phyloP scores from a whole-genome alignment of 1,284 basidiomycete genomes.

The Leccinum fallax region DNA sequence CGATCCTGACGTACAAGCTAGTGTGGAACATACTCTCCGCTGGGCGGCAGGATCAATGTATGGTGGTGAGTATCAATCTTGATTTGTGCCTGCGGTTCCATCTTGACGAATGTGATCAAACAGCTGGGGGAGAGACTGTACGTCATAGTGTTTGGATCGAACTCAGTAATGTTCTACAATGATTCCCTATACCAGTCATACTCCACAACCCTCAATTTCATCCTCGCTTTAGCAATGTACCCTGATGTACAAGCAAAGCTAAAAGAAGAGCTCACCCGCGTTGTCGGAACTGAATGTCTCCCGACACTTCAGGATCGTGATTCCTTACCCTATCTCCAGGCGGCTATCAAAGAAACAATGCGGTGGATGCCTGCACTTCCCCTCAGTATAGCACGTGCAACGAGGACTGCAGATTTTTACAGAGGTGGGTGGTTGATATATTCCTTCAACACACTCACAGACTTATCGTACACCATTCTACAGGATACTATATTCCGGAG shows the following conservation, averaged over 20 bases:
- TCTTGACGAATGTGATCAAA: not conserved
- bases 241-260: conserved; percentile 28
- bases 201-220: conserved; percentile 28
- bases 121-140: conserved; percentile 30
- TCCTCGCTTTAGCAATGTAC: conserved; percentile 28
- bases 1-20: conserved; percentile 3
- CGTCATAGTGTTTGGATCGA: not conserved
- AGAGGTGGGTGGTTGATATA: conserved; percentile 2
- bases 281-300: conserved; percentile 27
- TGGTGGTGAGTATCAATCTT: conserved; percentile 19
- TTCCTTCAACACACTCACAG: not conserved
- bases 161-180: not conserved
- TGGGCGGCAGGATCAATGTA: conserved; percentile 34
- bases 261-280: conserved; percentile 20
- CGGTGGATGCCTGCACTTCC: conserved; percentile 33
- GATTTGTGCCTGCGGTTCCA: not conserved
- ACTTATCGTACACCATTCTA: not conserved
- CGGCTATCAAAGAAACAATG: conserved; percentile 32
- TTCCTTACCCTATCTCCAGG: conserved; percentile 35
- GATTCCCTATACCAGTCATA: conserved; percentile 22
- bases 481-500: conserved; percentile 34
- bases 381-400: conserved; percentile 19
- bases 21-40: conserved; percentile 11
- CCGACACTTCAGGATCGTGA: conserved; percentile 35
- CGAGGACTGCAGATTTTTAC: conserved; percentile 14